Conservation (phyloP, 2,329 filamentous ascomycete species). For the Colletotrichum tropicale region DNA sequence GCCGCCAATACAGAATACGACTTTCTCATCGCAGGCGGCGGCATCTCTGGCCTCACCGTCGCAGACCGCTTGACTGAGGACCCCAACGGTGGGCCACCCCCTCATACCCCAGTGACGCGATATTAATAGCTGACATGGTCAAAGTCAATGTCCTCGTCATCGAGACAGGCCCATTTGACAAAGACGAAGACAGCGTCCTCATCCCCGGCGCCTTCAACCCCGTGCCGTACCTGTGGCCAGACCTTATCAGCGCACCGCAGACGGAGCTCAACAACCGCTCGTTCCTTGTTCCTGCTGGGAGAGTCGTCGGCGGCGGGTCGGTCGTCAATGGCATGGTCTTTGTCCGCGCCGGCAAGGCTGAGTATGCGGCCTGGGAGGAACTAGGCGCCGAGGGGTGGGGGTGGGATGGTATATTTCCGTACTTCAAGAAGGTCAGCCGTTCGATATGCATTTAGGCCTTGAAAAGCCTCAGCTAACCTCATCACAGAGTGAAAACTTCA, state of each 20-base stretch:
- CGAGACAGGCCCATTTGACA: constrained; percentile 29
- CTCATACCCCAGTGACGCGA: fast-evolving
- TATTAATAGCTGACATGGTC: neutral
- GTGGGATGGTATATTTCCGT: constrained; percentile 40
- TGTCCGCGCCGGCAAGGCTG: constrained; percentile 34
- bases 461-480: neutral
- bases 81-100: neutral
- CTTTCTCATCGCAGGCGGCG: constrained; percentile 8
- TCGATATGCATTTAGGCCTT: neutral
- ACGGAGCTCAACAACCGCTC: constrained; percentile 26
- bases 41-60: constrained; percentile 4
- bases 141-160: constrained; percentile 31
- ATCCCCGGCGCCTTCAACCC: constrained; percentile 33
- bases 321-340: constrained; percentile 43
- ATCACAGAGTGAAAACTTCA: constrained; percentile 22
- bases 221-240: constrained; percentile 31
- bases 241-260: constrained; percentile 27
- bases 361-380: constrained; percentile 47
- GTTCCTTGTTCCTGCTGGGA: constrained; percentile 29
- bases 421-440: constrained; percentile 42
- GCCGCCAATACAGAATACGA: neutral
- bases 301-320: constrained; percentile 41
- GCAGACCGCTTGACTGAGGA: constrained; percentile 4
- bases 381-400: constrained; percentile 49
- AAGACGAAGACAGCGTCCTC: constrained; percentile 28